Evolutionary conservation across 2,329 filamentous ascomycete species (phyloP).

Genomic region (Cladorrhinum sp.): DNA sequence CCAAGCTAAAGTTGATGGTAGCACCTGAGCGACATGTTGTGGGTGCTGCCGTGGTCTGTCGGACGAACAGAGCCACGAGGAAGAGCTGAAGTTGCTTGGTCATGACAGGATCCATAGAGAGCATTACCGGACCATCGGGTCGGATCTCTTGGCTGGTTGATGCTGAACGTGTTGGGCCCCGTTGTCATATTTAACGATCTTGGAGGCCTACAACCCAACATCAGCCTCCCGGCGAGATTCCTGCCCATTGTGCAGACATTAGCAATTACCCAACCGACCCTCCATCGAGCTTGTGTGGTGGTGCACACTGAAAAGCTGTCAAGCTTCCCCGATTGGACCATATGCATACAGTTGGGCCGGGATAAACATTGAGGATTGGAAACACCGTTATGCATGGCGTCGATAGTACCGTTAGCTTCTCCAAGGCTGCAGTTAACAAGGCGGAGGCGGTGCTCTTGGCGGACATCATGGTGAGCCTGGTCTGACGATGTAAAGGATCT

Average conservation of each 20-base stretch:
- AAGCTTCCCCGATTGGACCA: not conserved
- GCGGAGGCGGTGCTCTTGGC: too few relatives aligned
- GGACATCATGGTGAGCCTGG: not conserved
- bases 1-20: conserved; percentile 10
- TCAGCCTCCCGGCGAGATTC: too few relatives aligned
- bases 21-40: not conserved
- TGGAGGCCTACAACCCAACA: too few relatives aligned
- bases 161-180: too few relatives aligned
- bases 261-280: too few relatives aligned
- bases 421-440: too few relatives aligned
- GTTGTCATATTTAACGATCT: too few relatives aligned
- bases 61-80: not conserved
- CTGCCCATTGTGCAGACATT: not conserved
- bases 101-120: too few relatives aligned
- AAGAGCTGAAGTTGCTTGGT: not conserved
- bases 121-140: too few relatives aligned
- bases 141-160: too few relatives aligned
- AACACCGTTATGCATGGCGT: not conserved
- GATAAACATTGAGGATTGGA: not conserved
- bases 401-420: not conserved
- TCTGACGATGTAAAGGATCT: not conserved
- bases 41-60: not conserved
- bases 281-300: too few relatives aligned
- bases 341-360: not conserved
- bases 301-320: not conserved